Evolutionary conservation across 108 stramenopile genomes (phyloP), one percentile per base, ranked within the genome.

Genomic region (Cyclostephanos tholiformis): DNA sequence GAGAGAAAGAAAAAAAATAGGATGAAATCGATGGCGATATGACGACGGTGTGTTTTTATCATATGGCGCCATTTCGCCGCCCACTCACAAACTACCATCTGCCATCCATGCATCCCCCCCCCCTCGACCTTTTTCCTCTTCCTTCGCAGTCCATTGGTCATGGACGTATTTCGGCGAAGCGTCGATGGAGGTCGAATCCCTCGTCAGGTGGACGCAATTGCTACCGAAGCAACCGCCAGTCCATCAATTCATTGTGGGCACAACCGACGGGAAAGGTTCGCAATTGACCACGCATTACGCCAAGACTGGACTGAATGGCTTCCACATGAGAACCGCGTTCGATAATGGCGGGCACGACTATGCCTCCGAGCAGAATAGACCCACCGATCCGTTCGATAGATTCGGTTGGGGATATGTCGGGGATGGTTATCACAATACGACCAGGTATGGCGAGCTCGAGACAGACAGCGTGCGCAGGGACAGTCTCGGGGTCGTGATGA

Each of bases 341-440:
- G 19, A 36, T 17, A 25, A 65, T 27, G 83, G 83, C 22, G 83
- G 83, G 2, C 39, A 62, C 29, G 80, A 75, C 48, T 84, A 80
- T 51, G 67, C 30, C 38, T 67, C 75, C 2, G 75, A 71, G 20
- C 53, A 70, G 38, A 53, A 58, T 25, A 60, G 71, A 67, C 70
- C 59, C 30, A 23, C 60, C 1, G 77, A 78, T 62, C 65, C 53
- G 20, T 67, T 71, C 48, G 36, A 36, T 36, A 36, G 36, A 36
- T 36, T 36, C 36, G 71, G 19, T 51, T 51, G 83, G 83, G 75
- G 69, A 12, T 13, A 38, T 58, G 59, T 84, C 25, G 83, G 83
- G 2, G 83, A 84, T 58, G 79, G 79, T n/a, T 84, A 84, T 38
- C 83, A 84, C 36, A 80, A 78, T 61, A 63, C 63, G 13, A 70